Percentiles rank a stretch among this genome's conserved stretches.
Evolutionary conservation across 1,139 yeast genomes (phyloP).

Genomic region (Yamadazyma dendronema): DNA sequence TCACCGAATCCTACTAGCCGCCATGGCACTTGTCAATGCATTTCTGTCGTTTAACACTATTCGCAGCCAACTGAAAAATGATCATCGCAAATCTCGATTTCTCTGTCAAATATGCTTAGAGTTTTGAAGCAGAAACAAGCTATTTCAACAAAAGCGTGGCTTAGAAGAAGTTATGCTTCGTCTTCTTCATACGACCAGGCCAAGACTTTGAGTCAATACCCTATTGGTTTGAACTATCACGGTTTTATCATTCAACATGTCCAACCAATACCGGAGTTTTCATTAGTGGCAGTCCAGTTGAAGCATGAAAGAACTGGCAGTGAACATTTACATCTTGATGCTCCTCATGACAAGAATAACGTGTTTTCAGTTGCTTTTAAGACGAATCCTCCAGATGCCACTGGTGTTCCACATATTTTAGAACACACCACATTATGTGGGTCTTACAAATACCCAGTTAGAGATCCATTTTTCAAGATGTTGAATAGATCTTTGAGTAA

Average conservation of each 20-base stretch:
- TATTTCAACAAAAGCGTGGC: background rate
- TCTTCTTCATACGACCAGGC: constrained; percentile 14
- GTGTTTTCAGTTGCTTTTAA: constrained; percentile 89
- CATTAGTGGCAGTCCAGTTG: constrained; percentile 74
- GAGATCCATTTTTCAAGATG: constrained; percentile 98
- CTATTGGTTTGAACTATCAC: constrained; percentile 58
- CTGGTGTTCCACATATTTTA: constrained; percentile 94
- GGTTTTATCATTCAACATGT: constrained; percentile 67
- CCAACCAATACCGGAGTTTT: constrained; percentile 75
- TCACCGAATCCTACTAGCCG: too few relatives aligned
- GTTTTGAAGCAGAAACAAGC: constrained; percentile 2
- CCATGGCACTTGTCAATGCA: too few relatives aligned
- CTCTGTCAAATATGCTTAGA: constrained; percentile 3
- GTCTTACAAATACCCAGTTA: constrained; percentile 81
- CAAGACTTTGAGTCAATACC: constrained; percentile 44
- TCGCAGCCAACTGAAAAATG: too few relatives aligned
- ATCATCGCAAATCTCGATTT: background rate
- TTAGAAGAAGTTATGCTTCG: constrained; percentile 9
- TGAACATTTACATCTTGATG: constrained; percentile 79
- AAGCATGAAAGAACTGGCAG: constrained; percentile 70
- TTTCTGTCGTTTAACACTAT: too few relatives aligned
- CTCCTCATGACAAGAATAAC: constrained; percentile 71
- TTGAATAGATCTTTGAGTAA: constrained; percentile 80
- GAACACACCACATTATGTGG: constrained; percentile 98
- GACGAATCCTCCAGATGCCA: constrained; percentile 89